A percentile compares a stretch with the other conserved stretches of the same genome.
Conservation (phyloP, 768 basidiomycete species). For the Rhizopogon salebrosus region DNA sequence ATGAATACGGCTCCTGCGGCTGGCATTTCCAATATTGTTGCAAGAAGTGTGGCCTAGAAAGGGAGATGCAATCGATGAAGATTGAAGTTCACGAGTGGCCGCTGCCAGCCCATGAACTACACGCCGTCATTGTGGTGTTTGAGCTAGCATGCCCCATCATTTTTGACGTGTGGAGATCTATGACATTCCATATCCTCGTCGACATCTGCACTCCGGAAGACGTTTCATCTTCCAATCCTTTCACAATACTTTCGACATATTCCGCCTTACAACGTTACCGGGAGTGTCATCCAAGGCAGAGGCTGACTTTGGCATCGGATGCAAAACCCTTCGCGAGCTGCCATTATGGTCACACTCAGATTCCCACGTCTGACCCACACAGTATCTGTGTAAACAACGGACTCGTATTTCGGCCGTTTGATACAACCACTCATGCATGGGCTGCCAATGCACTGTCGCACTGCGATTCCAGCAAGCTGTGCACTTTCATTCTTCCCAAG, state of each 20-base stretch:
- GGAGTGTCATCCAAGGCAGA: conserved; percentile 11
- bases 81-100: conserved; percentile 45
- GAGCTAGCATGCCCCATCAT: conserved; percentile 35
- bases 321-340: conserved; percentile 14
- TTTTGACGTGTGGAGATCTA: conserved; percentile 40
- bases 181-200: conserved; percentile 33
- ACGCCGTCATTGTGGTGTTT: conserved; percentile 32
- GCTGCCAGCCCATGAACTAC: conserved; percentile 23
- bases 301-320: conserved; percentile 19
- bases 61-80: conserved; percentile 11
- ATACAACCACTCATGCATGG: conserved; percentile 14
- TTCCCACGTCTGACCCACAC: conserved; percentile 13
- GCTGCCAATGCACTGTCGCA: conserved; percentile 4
- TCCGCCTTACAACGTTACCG: conserved; percentile 7
- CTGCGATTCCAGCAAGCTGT: conserved; percentile 8
- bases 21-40: conserved; percentile 7
- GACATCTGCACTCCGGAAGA: conserved; percentile 26
- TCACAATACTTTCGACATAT: conserved; percentile 15
- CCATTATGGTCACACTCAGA: conserved; percentile 8
- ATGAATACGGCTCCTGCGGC: background rate
- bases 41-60: conserved; percentile 25
- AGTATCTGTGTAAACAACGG: conserved; percentile 30
- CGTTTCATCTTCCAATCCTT: background rate
- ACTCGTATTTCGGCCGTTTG: conserved; percentile 26
- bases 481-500: conserved; percentile 27